Evolutionary conservation across 108 stramenopile genomes (phyloP), one percentile per base, ranked within the genome.

Genomic region (Nitzschia inconspicua): DNA sequence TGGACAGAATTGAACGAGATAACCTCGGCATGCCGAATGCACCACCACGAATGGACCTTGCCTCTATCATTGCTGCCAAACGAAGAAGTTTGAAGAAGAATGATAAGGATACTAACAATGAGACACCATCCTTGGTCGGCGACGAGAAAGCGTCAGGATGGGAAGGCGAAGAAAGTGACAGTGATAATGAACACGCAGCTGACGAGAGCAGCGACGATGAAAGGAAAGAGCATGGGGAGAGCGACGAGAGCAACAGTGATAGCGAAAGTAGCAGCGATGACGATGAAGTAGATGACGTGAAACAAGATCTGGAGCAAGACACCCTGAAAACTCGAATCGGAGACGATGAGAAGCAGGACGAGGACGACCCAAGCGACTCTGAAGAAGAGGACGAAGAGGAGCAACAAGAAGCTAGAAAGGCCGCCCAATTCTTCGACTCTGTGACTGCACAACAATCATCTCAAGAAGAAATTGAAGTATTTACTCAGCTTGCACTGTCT

Each of bases 401-500:
- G 23, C 71, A 77, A 25, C 73, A 82, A 47, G 88, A 81, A 53
- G 80, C 75, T 1, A 70, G 65, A 43, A 92, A 88, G 61, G 90
- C 81, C 10, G 85, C 80, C 3, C 65, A 78, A 19, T 92, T 77
- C 41, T 92, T 92, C 49, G 90, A 88, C 67, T 25, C 55, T 24
- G 43, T 42, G 16, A 35, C 66, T n/a, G 47, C 60, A 8, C 54
- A 62, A 11, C 60, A 73, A 29, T 41, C 19, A 42, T 44, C 25
- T 9, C 30, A 19, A 0, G 70, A 51, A 2, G 47, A 60, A 16
- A 72, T 87, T 31, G 80, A 85, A 48, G 70, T 81, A 13, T 98
- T 98, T 77, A 65, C 85, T 11, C 82, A 96, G 61, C 82, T 99
- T 16, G 89, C 91, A 49, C 71, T 99, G 6, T 97, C 94, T 22